These are phyloP conservation scores for Akebia trifoliata DNA, from an alignment of 164 flowering plant genomes.

Conservation along the genomic window DNA sequence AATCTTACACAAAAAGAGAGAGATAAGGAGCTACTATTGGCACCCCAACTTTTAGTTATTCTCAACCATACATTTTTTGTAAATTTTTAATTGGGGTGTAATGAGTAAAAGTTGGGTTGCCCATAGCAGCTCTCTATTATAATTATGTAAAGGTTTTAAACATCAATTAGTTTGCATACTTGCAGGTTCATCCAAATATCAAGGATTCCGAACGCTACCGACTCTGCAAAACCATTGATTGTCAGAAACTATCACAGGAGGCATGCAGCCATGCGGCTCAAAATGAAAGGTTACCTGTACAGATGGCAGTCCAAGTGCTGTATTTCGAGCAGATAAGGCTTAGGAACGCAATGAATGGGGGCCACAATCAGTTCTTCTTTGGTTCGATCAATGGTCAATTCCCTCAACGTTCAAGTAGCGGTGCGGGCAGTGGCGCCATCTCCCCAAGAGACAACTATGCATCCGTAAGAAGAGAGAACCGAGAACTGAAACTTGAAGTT, in stretches of 20 bases:
- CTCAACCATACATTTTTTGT: too few species aligned
- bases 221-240: slow-evolving; percentile 86
- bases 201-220: slow-evolving; percentile 83
- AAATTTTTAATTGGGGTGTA: too few species aligned
- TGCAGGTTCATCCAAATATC: slow-evolving; percentile 82
- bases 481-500: slow-evolving; percentile 95
- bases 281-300: slow-evolving; percentile 89
- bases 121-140: too few species aligned
- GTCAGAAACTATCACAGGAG: slow-evolving; percentile 93
- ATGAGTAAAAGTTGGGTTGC: too few species aligned
- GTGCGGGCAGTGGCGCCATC: slow-evolving; percentile 90
- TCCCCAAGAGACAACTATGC: slow-evolving; percentile 98
- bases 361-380: slow-evolving; percentile 72
- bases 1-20: too few species aligned
- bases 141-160: too few species aligned
- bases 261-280: slow-evolving; percentile 99
- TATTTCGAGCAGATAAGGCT: slow-evolving; percentile 94
- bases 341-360: slow-evolving; percentile 83
- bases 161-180: not conserved
- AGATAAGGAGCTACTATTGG: too few species aligned
- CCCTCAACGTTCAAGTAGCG: slow-evolving; percentile 77
- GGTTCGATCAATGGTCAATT: slow-evolving; percentile 55
- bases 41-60: too few species aligned
- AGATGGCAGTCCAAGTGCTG: slow-evolving; percentile 93
- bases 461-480: slow-evolving; percentile 91